These are phyloP conservation scores for Ganoderma sp. DNA, from an alignment of 1,284 basidiomycete genomes.

Conservation along the genomic window DNA sequence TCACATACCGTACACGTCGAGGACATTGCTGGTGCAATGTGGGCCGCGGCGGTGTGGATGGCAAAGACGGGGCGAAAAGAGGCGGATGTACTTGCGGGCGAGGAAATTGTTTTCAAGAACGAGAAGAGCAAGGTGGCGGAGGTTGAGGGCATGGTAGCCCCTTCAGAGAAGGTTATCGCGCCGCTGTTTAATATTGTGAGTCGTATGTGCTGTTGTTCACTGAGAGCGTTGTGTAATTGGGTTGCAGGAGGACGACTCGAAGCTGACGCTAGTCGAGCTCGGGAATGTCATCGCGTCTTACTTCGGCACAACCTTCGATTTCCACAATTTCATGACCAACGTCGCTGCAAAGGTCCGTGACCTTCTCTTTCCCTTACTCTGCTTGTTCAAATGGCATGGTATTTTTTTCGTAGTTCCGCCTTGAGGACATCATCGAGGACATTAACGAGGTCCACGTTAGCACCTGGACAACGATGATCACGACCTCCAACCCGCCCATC, in stretches of 20 bases:
- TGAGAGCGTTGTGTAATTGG: slow-evolving; percentile 6
- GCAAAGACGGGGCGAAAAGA: slow-evolving; percentile 60
- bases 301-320: slow-evolving; percentile 87
- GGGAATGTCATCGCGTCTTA: slow-evolving; percentile 74
- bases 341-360: slow-evolving; percentile 66
- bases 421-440: slow-evolving; percentile 80
- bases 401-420: slow-evolving; percentile 48
- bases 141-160: slow-evolving; percentile 64
- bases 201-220: slow-evolving; percentile 9
- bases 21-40: slow-evolving; percentile 78
- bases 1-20: slow-evolving; percentile 81
- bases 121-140: slow-evolving; percentile 70
- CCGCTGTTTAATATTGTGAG: slow-evolving; percentile 85
- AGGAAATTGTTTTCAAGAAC: slow-evolving; percentile 71
- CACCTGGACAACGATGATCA: slow-evolving; percentile 86
- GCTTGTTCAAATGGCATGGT: slow-evolving; percentile 5
- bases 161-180: slow-evolving; percentile 63
- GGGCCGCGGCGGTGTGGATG: slow-evolving; percentile 81
- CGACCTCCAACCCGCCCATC: slow-evolving; percentile 75
- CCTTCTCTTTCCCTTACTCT: neutral
- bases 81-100: slow-evolving; percentile 69
- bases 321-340: slow-evolving; percentile 77
- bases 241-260: slow-evolving; percentile 76
- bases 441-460: slow-evolving; percentile 89
- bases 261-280: slow-evolving; percentile 78